Base-by-base conservation (phyloP, 2,329 filamentous ascomycete species). In the Ophioceras dolichostomum region DNA sequence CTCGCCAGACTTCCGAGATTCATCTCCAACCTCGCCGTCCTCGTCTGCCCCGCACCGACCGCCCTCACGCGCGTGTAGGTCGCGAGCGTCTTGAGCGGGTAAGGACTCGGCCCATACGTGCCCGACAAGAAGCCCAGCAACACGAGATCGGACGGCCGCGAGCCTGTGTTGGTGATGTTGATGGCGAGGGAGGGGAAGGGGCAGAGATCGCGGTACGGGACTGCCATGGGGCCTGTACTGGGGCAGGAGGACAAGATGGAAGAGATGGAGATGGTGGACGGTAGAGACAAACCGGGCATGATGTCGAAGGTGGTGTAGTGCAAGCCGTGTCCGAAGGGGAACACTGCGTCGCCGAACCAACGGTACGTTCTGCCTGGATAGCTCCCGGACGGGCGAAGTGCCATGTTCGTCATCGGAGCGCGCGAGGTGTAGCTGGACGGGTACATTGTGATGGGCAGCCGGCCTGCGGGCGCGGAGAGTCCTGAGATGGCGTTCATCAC, bases 391-490 rank as follows among this genome's bases (percentile, higher is more conserved):
- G 38, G 68, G 1, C 68, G 64, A 9, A 77, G 57, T 9, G 52
- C 57, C 70, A 76, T 76, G 41, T 76, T 62, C 2, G 65, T 70
- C 59, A 73, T 67, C 2, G 63, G 61, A 5, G 74, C 60, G 30
- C 65, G 51, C 9, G 61, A 47, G 4, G 64, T 59, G 46, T 76
- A 77, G 29, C 55, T 53, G 2, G 62, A 58, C 0, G 70, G 70
- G 43, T 76, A 76, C 48, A 73, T 64, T 3, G 70, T 76, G 4
- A 68, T 57, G 4, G 70, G 67, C 4, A 76, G 50, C 32, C 71
- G 58, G 4, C 69, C 73, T 16, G 69, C 71, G 2, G 68, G 68
- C 1, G 66, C 56, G 6, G 49, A 55, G 5, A 55, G 56, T 2
- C 73, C 73, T 13, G 59, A 65, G 27, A 76, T 41, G 35, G 76